Conservation (phyloP, 2,329 filamentous ascomycete species). For the Exophiala alcalophila region DNA sequence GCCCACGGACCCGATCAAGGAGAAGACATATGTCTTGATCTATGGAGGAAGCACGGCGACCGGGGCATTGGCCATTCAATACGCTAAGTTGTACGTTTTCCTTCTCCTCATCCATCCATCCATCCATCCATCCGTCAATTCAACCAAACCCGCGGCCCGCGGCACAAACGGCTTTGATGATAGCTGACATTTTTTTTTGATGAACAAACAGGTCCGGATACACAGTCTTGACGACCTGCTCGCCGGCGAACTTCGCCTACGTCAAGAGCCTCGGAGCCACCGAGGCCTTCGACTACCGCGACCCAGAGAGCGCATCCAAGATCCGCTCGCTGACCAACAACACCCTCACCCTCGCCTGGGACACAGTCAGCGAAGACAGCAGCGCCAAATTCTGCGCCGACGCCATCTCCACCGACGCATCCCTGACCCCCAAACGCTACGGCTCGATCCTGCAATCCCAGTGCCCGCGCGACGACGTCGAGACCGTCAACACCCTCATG, state of each 20-base stretch:
- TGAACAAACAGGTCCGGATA: slow-evolving; percentile 35
- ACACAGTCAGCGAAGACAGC: slow-evolving; percentile 36
- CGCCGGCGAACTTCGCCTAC: slow-evolving; percentile 44
- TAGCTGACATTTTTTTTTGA: neutral
- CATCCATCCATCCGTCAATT: no score
- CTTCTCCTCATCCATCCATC: slow-evolving; percentile 7
- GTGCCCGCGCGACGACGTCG: slow-evolving; percentile 36
- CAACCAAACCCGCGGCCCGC: no score
- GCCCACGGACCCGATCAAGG: slow-evolving; percentile 25
- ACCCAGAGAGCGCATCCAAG: slow-evolving; percentile 32
- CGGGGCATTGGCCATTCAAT: slow-evolving; percentile 44
- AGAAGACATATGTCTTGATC: slow-evolving; percentile 38
- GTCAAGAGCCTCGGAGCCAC: slow-evolving; percentile 47
- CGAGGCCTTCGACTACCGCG: slow-evolving; percentile 48
- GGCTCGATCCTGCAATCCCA: slow-evolving; percentile 32
- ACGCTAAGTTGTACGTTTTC: slow-evolving; percentile 35
- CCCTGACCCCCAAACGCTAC: slow-evolving; percentile 34
- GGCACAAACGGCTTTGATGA: neutral
- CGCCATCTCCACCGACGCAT: slow-evolving; percentile 36
- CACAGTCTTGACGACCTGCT: slow-evolving; percentile 42
- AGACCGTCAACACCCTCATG: slow-evolving; percentile 34
- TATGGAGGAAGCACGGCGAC: slow-evolving; percentile 47
- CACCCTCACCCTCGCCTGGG: slow-evolving; percentile 37
- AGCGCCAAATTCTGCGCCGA: slow-evolving; percentile 36
- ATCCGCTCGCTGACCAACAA: slow-evolving; percentile 39